A percentile compares a stretch with the other conserved stretches of the same genome.
Conservation (phyloP, 1,139 yeast species). For the Hyphopichia burtonii region DNA sequence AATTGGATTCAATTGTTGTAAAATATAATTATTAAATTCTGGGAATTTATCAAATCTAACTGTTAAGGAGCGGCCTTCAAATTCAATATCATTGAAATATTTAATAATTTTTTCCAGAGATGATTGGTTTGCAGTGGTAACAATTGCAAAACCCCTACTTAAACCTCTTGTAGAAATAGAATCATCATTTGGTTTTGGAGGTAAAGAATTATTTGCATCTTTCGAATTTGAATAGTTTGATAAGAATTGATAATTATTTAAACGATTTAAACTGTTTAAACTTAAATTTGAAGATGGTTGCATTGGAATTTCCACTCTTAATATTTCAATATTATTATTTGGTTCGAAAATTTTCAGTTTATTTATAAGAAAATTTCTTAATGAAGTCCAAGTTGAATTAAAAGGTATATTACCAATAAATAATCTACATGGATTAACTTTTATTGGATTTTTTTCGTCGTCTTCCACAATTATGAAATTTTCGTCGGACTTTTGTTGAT, state of each 20-base stretch:
- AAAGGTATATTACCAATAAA: slow-evolving; percentile 62
- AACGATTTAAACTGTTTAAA: slow-evolving; percentile 4
- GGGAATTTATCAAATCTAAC: slow-evolving; percentile 59
- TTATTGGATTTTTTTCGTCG: slow-evolving; percentile 30
- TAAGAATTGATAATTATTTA: slow-evolving; percentile 9
- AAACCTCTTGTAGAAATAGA: slow-evolving; percentile 1
- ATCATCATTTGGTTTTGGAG: slow-evolving; percentile 2
- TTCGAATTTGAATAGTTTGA: slow-evolving; percentile 3
- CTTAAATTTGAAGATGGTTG: slow-evolving; percentile 17
- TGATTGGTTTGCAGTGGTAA: slow-evolving; percentile 47
- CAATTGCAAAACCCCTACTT: slow-evolving; percentile 67
- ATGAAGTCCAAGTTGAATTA: slow-evolving; percentile 53
- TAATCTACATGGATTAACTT: slow-evolving; percentile 39
- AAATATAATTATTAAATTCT: slow-evolving; percentile 33
- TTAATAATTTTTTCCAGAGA: slow-evolving; percentile 54
- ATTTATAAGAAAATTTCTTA: slow-evolving; percentile 46
- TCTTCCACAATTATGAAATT: slow-evolving; percentile 17
- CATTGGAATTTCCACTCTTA: slow-evolving; percentile 57
- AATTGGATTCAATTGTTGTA: slow-evolving; percentile 28
- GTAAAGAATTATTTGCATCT: background rate
- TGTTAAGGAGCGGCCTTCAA: slow-evolving; percentile 59
- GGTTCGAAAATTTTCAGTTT: slow-evolving; percentile 35
- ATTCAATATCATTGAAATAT: slow-evolving; percentile 47
- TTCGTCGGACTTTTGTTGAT: background rate
- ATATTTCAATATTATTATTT: slow-evolving; percentile 28